Conservation (phyloP, 2,329 filamentous ascomycete genomes). For the Harringtonia lauricola region DNA sequence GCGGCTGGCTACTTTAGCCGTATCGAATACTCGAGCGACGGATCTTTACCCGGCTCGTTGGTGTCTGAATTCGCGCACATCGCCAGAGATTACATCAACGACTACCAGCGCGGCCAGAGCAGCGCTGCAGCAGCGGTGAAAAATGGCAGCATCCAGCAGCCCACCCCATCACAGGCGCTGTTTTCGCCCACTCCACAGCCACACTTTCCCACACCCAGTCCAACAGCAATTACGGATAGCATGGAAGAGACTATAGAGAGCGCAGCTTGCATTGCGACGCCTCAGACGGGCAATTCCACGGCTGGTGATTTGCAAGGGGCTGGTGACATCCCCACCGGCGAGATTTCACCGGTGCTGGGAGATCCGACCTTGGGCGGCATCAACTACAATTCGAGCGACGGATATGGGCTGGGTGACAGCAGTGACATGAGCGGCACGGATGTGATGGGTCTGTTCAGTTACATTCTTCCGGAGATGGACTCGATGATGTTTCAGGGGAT, state of each 20-base stretch:
- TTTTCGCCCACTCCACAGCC: too few species aligned
- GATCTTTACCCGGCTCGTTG: slow-evolving; percentile 21
- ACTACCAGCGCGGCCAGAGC: slow-evolving; percentile 5
- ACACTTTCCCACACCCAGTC: too few species aligned
- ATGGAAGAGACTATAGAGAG: too few species aligned
- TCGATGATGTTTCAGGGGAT: slow-evolving; percentile 2
- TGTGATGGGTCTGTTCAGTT: slow-evolving; percentile 11
- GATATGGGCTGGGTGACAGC: background rate
- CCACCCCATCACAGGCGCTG: too few species aligned
- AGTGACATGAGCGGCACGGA: slow-evolving; percentile 8
- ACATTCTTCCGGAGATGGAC: slow-evolving; percentile 9
- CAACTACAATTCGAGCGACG: background rate
- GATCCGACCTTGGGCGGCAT: background rate
- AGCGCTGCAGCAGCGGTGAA: background rate
- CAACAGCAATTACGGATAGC: too few species aligned
- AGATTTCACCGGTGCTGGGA: too few species aligned
- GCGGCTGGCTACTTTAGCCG: slow-evolving; percentile 30
- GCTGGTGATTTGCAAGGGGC: too few species aligned
- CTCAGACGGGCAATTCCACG: too few species aligned
- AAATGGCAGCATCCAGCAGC: background rate
- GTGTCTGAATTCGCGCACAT: slow-evolving; percentile 29
- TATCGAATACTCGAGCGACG: slow-evolving; percentile 25
- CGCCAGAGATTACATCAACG: slow-evolving; percentile 23
- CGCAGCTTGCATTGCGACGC: too few species aligned
- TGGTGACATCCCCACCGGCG: too few species aligned